Conservation (phyloP, 768 basidiomycete species). For the Russula abietina region DNA sequence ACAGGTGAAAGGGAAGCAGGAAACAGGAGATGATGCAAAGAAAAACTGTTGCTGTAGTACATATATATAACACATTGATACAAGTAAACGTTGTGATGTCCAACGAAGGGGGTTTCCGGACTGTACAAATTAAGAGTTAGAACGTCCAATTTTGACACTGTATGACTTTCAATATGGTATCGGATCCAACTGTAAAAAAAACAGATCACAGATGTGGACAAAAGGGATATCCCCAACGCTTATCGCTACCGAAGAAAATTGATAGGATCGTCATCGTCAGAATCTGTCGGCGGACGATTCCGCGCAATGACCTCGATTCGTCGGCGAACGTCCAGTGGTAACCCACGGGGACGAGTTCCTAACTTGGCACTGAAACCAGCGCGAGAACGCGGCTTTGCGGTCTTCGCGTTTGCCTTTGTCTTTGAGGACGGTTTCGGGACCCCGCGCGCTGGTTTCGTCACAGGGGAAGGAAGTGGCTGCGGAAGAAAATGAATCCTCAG, state of each 20-base stretch:
- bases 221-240: background rate
- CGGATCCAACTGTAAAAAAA: background rate
- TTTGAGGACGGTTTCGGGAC: background rate
- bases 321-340: slow-evolving; percentile 6
- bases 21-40: background rate
- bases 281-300: background rate
- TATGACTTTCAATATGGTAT: background rate
- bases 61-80: background rate
- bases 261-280: slow-evolving; percentile 20
- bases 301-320: slow-evolving; percentile 11
- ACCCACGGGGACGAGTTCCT: slow-evolving; percentile 1
- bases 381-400: background rate
- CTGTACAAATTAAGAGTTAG: too few species aligned
- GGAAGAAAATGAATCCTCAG: background rate
- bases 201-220: background rate
- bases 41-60: slow-evolving; percentile 5
- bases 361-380: background rate
- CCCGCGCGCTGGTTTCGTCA: background rate
- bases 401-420: background rate
- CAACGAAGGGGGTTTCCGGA: background rate
- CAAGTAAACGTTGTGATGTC: background rate
- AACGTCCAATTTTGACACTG: background rate
- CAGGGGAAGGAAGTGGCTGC: slow-evolving; percentile 3
- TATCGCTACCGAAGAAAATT: slow-evolving; percentile 14
- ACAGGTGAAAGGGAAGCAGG: background rate